Evolutionary conservation across 164 flowering plant species (phyloP).

Genomic region (Litsea cubeba): DNA sequence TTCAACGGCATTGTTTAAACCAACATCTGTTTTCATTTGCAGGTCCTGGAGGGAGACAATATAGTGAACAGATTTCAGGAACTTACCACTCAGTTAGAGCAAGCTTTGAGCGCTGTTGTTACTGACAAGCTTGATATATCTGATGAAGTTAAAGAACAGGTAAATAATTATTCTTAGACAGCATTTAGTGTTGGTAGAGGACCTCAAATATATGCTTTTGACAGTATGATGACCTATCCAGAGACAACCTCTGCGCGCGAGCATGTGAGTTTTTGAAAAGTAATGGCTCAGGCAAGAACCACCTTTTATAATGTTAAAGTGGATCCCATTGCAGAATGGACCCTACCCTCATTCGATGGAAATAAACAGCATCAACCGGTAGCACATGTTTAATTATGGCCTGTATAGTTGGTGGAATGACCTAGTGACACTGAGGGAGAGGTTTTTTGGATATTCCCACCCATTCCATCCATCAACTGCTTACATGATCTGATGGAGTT

Average conservation of each 20-base stretch:
- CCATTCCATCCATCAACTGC: background rate
- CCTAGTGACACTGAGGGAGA: background rate
- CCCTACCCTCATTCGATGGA: background rate
- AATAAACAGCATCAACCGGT: background rate
- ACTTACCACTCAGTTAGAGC: slow-evolving; percentile 63
- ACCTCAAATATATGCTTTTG: background rate
- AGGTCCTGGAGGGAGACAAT: slow-evolving; percentile 78
- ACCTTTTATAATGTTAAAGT: background rate
- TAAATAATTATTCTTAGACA: slow-evolving; percentile 12
- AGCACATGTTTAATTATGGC: background rate
- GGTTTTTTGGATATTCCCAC: background rate
- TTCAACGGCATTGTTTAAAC: background rate
- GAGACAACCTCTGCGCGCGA: background rate
- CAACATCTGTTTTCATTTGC: background rate
- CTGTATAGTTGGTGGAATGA: no score
- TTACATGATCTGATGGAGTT: background rate
- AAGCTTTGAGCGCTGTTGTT: slow-evolving; percentile 60
- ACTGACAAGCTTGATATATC: slow-evolving; percentile 76
- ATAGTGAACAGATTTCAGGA: slow-evolving; percentile 61
- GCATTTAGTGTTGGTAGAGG: background rate
- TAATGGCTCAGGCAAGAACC: background rate
- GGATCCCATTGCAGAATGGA: background rate
- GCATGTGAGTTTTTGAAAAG: background rate
- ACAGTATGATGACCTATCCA: background rate
- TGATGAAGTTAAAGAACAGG: slow-evolving; percentile 97